phyloP scores from a whole-genome alignment of 306 rosid genomes.

The Vigna mungo region DNA sequence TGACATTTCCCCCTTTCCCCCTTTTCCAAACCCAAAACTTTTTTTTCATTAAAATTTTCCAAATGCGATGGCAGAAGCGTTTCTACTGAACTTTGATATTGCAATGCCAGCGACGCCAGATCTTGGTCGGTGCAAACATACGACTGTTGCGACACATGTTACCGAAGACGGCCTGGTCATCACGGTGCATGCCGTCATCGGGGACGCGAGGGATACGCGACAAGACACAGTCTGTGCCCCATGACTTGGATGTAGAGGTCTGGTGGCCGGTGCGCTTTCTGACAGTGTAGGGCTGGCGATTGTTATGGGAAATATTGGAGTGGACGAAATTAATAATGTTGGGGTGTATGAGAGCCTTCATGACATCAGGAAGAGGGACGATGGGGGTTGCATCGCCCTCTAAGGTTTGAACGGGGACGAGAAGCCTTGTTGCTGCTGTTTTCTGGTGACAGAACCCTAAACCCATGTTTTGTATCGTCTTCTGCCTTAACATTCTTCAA shows the following conservation, averaged over 20 bases:
- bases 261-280: constrained; percentile 72
- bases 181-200: constrained; percentile 90
- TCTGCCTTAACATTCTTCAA: too few species aligned
- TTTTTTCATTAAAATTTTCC: too few species aligned
- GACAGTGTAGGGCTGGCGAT: constrained; percentile 78
- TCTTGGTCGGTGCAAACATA: constrained; percentile 88
- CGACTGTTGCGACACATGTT: constrained; percentile 93
- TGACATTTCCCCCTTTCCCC: too few species aligned
- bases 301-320: constrained; percentile 61
- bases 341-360: constrained; percentile 70
- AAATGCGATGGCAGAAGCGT: constrained; percentile 69
- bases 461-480: too few species aligned
- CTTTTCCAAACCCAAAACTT: too few species aligned
- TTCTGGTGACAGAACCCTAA: too few species aligned
- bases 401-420: constrained; percentile 66
- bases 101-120: constrained; percentile 92
- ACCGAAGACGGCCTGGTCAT: constrained; percentile 81
- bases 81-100: constrained; percentile 77
- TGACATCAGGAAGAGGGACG: constrained; percentile 65
- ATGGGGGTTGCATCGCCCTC: constrained; percentile 59
- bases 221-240: constrained; percentile 89
- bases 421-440: constrained; percentile 72
- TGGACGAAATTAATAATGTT: constrained; percentile 72
- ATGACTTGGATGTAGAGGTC: constrained; percentile 74
- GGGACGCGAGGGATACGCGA: constrained; percentile 84